Conservation (phyloP, 768 basidiomycete genomes). For the Tephrocybe sp. region DNA sequence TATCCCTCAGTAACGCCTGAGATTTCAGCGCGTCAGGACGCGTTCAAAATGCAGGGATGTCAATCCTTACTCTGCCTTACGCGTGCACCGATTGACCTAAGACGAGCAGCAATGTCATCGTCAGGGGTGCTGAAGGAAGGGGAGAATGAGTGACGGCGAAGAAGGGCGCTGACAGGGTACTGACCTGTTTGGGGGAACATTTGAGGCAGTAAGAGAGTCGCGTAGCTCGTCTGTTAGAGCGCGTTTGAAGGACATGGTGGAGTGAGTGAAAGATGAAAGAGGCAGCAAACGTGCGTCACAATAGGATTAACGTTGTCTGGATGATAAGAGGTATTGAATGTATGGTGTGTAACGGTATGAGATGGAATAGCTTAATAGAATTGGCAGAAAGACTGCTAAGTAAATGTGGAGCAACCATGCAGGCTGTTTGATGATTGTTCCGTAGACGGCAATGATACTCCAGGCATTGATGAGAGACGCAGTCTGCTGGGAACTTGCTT, state of each 20-base stretch:
- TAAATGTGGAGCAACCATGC: neutral
- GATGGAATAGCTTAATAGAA: too few species aligned
- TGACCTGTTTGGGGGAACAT: constrained; percentile 12
- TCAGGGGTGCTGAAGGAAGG: constrained; percentile 33
- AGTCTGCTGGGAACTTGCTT: constrained; percentile 11
- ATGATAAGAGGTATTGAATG: neutral
- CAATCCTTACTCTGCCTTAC: constrained; percentile 53
- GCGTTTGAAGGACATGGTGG: constrained; percentile 24
- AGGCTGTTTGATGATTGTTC: constrained; percentile 10
- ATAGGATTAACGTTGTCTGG: neutral
- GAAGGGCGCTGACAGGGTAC: neutral
- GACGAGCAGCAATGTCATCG: constrained; percentile 48
- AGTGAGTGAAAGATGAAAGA: neutral
- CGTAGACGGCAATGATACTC: constrained; percentile 16
- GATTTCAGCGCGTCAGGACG: constrained; percentile 12
- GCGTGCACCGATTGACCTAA: constrained; percentile 57
- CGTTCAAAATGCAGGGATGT: neutral
- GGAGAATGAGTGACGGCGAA: neutral
- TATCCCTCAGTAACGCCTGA: constrained; percentile 66
- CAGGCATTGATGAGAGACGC: constrained; percentile 10
- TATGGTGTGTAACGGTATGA: too few species aligned
- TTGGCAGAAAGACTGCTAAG: too few species aligned
- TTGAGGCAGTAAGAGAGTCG: constrained; percentile 16
- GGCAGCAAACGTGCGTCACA: neutral
- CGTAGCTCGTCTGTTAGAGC: constrained; percentile 23